Base-by-base conservation (phyloP, 1,284 basidiomycete species). In the Cryptococcus depauperatus region DNA sequence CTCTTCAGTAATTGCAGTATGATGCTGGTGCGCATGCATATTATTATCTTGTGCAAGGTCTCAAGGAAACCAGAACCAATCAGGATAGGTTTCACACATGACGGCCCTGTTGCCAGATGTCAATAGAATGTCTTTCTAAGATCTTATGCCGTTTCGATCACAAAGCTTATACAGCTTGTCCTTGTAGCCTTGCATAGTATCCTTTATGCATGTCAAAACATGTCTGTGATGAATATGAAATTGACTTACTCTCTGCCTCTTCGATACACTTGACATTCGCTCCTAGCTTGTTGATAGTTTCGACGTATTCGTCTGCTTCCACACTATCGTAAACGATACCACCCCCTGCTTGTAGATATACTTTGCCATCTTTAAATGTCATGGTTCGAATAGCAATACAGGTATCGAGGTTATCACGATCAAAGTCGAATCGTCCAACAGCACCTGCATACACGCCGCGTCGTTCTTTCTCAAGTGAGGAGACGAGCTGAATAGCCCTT, bases 311-410 rank as follows among this genome's bases (percentile, higher is more conserved):
- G 35, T 97, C 93, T 65, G 96, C 87, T 69, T 99, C 95, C 9
- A 91, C 83, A 60, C 88, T 93, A 70, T 99, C 95, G 56, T 84
- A 92, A 3, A 99, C 95, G 58, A 99, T 97, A 3, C 95, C 95
- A 37, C 95, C 95, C 3, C 92, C 91, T 0, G 95, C 92, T 70
- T 97, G 93, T 40, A 98, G 73, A 69, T 96, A 98, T 8, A 83
- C 91, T 16, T 81, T 75, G 1, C 91, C 91, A 58, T 93, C 80
- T 71, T 93, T 96, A 76, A 97, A 96, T 2, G 83, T 80, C 91
- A 98, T 98, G 2, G 93, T 98, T 34, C 95, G 80, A 62, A 99
- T 98, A 7, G 95, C 95, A 58, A 99, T 99, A 71, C 93, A 97
- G 1, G 90, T 93, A 69, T 99, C 95, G 84, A 98, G 91, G 64